phyloP scores from a whole-genome alignment of 345 rosid genomes.

The Microcos paniculata region DNA sequence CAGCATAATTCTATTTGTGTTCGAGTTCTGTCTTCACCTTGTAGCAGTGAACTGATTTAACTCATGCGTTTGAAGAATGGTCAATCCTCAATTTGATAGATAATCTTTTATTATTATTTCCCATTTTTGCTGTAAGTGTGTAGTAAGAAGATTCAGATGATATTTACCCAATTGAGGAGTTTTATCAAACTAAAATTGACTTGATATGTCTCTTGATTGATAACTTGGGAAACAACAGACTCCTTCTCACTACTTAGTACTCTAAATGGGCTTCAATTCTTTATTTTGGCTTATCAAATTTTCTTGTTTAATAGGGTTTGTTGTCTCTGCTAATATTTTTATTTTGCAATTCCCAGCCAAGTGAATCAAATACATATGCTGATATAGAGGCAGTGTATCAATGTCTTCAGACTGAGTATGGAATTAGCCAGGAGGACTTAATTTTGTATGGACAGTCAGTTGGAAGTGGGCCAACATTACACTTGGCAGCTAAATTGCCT shows the following conservation, averaged over 20 bases:
- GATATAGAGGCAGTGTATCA: constrained; percentile 96
- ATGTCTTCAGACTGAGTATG: constrained; percentile 89
- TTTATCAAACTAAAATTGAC: neutral
- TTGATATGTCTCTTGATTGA: neutral
- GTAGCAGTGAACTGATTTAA: neutral
- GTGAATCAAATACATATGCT: constrained; percentile 89
- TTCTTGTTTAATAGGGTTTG: neutral
- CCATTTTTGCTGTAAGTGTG: neutral
- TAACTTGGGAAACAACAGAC: neutral
- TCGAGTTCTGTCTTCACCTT: neutral
- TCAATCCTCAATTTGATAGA: neutral
- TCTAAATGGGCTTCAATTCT: neutral
- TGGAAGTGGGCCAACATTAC: constrained; percentile 96
- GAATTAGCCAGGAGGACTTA: constrained; percentile 87
- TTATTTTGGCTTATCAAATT: neutral
- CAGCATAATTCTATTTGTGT: neutral
- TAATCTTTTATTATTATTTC: neutral
- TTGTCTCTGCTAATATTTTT: neutral
- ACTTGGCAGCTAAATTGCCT: constrained; percentile 94
- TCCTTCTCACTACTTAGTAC: neutral
- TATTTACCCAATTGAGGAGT: neutral
- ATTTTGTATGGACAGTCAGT: constrained; percentile 97
- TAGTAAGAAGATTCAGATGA: neutral
- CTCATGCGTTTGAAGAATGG: neutral
- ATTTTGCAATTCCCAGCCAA: constrained; percentile 58